Evolutionary conservation across 2,329 filamentous ascomycete genomes (phyloP).

Genomic region (Teratosphaeria pseudoeucalypti): DNA sequence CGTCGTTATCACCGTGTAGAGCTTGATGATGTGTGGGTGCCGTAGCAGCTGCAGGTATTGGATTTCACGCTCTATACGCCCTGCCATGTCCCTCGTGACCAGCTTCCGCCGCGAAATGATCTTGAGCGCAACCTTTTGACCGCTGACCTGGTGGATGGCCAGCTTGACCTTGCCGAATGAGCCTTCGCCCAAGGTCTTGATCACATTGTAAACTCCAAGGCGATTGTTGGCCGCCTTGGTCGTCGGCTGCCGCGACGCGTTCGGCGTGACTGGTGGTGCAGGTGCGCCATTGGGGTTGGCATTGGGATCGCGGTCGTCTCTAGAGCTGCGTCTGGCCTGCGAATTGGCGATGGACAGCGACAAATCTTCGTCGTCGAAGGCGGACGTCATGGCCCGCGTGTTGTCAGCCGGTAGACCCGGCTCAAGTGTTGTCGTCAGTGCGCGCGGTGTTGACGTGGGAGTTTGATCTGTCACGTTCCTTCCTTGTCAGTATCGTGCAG

Average conservation of each 20-base stretch:
- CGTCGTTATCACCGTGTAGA: conserved; percentile 96
- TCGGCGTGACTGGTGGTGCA: neutral
- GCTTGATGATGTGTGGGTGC: conserved; percentile 97
- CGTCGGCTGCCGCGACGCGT: neutral
- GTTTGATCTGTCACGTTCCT: neutral
- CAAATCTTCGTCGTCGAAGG: conserved; percentile 32
- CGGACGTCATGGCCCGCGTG: conserved; percentile 25
- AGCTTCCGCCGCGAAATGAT: conserved; percentile 95
- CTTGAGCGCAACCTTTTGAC: conserved; percentile 93
- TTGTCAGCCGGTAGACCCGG: conserved; percentile 3
- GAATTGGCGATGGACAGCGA: conserved; percentile 27
- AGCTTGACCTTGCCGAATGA: conserved; percentile 99
- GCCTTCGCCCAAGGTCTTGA: conserved; percentile 86
- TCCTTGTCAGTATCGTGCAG: neutral
- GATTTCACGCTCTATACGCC: conserved; percentile 93
- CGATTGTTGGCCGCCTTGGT: conserved; percentile 30
- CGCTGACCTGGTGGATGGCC: conserved; percentile 81
- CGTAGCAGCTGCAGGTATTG: conserved; percentile 92
- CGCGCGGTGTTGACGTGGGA: neutral
- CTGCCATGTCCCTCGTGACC: conserved; percentile 95
- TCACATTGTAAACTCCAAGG: conserved; percentile 82
- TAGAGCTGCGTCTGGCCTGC: conserved; percentile 16
- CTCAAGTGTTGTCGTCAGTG: conserved; percentile 1
- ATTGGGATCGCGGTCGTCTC: conserved; percentile 27
- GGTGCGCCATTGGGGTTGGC: conserved; percentile 24